Base-by-base conservation (phyloP, 2,329 filamentous ascomycete genomes). In the Fusarium setosum region DNA sequence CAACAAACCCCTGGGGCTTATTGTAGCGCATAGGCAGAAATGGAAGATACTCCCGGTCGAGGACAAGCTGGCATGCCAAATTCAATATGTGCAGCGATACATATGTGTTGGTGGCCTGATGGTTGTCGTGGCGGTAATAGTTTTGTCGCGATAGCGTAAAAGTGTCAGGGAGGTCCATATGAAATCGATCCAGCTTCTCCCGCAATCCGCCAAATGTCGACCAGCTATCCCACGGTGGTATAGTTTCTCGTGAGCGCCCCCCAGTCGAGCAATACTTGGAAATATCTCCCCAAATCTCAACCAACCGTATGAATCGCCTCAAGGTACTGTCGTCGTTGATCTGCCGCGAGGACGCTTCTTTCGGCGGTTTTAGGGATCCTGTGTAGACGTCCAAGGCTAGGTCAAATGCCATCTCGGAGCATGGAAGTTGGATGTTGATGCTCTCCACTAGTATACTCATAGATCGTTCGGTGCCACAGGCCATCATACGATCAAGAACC, bases 401-500 rank as follows among this genome's bases (percentile, higher is more conserved):
- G 44, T 88, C 81, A 67, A 92, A 92, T 1, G 86, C 84, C 49
- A 86, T 80, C 51, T 92, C 89, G 32, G 88, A 88, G 65, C 89
- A 91, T 2, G 90, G 90, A 5, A 93, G 79, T 72, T 90, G 89
- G 18, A 92, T 88, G 31, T 83, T 81, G 7, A 92, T 75, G 56
- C 90, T 86, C 4, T 87, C 81, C 1, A 86, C 78, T 34, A 83
- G 82, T 40, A 92, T 82, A 71, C 87, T 88, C 13, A 85, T 83
- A 2, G 86, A 82, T 20, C 89, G 82, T 51, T 87, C 84, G 62
- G 86, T 86, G 18, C 90, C 90, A 67, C 86, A 89, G 32, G 88
- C 86, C 21, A 92, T 78, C 75, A 92, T 86, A 4, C 90, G 86
- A 73, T 93, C 91, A 67, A 93, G 81, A 50, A 92, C 88, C 59